Evolutionary conservation across 2,329 filamentous ascomycete species (phyloP), one percentile per base, ranked within the genome.

Genomic region (Fusarium sp.): DNA sequence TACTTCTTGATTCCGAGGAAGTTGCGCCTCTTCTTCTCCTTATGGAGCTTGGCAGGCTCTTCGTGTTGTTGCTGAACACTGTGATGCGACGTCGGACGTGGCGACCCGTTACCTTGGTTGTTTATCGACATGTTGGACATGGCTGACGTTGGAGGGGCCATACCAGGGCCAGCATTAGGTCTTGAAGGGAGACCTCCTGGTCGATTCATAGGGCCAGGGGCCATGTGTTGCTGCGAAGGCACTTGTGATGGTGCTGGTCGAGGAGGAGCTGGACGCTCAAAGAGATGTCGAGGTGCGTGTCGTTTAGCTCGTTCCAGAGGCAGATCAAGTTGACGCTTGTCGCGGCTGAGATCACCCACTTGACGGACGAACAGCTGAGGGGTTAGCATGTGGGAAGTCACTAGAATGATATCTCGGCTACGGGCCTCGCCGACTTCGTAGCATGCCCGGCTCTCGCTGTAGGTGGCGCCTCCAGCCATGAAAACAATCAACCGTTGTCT

Each of bases 381-480:
- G 1, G 90, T 96, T 46, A 97, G 83, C 94, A 99, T 97, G 76
- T 99, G 96, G 23, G 92, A 94, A 0, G 93, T 96, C 19, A 91
- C 88, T 7, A 99, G 87, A 76, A 96, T 92, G n/a, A 98, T 83
- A 72, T 99, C 96, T 68, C 91, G 88, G 52, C 88, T 88, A 46
- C 88, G 88, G 49, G 88, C 82, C 52, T 89, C 86, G 4, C 92
- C 91, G 25, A 95, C 82, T 73, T 97, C 93, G 77, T 98, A 98
- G 80, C 96, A 99, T 14, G 90, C 87, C 27, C 96, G 89, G 32
- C 92, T 87, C 80, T 99, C 96, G 7, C 93, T 94, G 77, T 95
- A 97, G 0, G 96, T 98, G 20, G 96, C 96, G 44, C 96, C 96
- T 47, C 96, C 96, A 2, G 95, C 96, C 86, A 98, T 91, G 77